Base-by-base conservation (phyloP, 1,284 basidiomycete genomes). In the Trametes pubescens region DNA sequence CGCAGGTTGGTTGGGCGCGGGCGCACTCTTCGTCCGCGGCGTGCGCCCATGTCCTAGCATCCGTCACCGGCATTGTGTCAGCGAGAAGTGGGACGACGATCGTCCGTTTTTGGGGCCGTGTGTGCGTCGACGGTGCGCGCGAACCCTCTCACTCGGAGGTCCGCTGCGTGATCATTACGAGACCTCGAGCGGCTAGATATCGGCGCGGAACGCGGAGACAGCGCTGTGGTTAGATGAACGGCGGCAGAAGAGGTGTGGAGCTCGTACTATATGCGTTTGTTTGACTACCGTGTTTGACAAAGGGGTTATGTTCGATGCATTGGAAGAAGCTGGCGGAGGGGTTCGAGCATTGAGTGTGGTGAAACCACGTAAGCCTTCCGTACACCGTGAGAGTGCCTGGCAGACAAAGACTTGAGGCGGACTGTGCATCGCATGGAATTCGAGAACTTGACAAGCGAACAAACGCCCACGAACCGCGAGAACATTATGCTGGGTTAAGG, bases 81-180 rank as follows among this genome's bases (percentile, higher is more conserved):
- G 67, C 64, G 62, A 68, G 40, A 67, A 65, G 59, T 57, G 38
- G 14, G 49, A 37, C 56, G 62, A 61, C 59, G 62, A 67, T 67
- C 65, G 46, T 40, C 62, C 56, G 16, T 51, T 44, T 63, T 49
- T 38, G 60, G 60, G 11, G 47, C 34, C 60, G 60, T 61, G 60
- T 51, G 60, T 56, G 34, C 60, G 47, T 5, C 53, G 48, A 51
- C 53, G 21, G 53, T 51, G 56, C 61, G 54, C 47, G 46, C 52
- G 52, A 34, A 53, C 32, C 51, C 32, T n/a, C 40, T 29, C 34
- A 44, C 29, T 11, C 57, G 57, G 18, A n/a, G 51, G 53, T 8
- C 40, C 40, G 35, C 60, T 59, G 56, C 44, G 64, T 22, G 49
- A 55, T 65, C 57, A 49, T 48, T n/a, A 52, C 40, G 59, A 35